A percentile compares a stretch with the other conserved stretches of the same genome.
Evolutionary conservation across 2,329 filamentous ascomycete species (phyloP).

Genomic region (Aspergillus piperis): DNA sequence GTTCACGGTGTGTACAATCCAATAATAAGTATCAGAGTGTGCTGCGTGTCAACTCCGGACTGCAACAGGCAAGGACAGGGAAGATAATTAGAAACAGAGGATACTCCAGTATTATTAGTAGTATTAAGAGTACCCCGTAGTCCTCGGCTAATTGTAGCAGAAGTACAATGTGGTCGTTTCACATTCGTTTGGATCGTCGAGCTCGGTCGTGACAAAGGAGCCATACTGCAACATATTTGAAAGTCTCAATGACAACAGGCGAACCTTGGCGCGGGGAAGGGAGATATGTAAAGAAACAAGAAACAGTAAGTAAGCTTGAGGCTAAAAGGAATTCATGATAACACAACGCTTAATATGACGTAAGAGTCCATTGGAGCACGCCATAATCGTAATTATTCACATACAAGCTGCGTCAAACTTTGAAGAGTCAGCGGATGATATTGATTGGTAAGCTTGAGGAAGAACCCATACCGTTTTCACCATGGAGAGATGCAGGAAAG

Average conservation of each 20-base stretch:
- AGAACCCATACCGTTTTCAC: slow-evolving; percentile 25
- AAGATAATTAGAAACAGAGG: not conserved
- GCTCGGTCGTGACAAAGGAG: slow-evolving; percentile 20
- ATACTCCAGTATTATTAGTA: slow-evolving; percentile 8
- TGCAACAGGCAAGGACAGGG: not conserved
- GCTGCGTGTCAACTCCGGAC: not conserved
- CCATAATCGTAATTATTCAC: not conserved
- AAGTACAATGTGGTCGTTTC: slow-evolving; percentile 32
- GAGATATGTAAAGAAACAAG: not conserved
- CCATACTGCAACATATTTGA: slow-evolving; percentile 11
- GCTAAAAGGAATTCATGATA: not conserved
- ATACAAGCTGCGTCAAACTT: not conserved
- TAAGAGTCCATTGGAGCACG: not conserved
- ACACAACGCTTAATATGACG: not conserved
- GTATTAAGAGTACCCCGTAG: slow-evolving; percentile 15
- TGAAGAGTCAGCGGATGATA: slow-evolving; percentile 1
- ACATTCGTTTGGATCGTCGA: slow-evolving; percentile 32
- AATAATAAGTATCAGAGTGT: not conserved
- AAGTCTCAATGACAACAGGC: slow-evolving; percentile 4
- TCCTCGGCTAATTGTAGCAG: slow-evolving; percentile 21
- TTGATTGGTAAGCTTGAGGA: not conserved
- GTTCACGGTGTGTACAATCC: not conserved
- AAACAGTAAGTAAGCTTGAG: not conserved
- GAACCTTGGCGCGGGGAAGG: not conserved
- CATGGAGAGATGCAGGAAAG: slow-evolving; percentile 23